Base-by-base conservation (phyloP, 257 asterid genomes). In the Lithospermum erythrorhizon region DNA sequence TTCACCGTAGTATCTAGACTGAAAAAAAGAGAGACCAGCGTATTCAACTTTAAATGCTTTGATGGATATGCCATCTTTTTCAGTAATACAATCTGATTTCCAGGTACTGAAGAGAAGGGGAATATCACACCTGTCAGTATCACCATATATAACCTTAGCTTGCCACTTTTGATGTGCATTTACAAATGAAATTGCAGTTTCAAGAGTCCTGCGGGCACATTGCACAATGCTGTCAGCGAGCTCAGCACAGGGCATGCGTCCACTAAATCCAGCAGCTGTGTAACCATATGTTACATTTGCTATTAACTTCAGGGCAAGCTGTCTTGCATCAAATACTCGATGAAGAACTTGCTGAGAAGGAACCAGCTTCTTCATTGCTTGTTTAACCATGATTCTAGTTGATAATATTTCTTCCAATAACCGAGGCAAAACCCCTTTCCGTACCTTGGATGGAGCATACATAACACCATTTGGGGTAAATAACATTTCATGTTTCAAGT, bases 161-260 rank as follows among this genome's bases (percentile, higher is more conserved):
- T 86, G 79, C 96, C 98, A 91, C 57, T 79, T 83, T 20, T 75
- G 81, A 74, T 74, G 80, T 67, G 85, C 78, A 75, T 79, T 91
- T 21, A 91, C 88, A 23, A 83, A 91, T 60, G 90, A 82, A 67
- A 91, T 88, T 58, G 98, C 95, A 61, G 75, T 76, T 76, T 91
- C 98, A 68, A 91, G 78, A 8, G 98, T 88, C 74, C 90, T 86
- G 54, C 98, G 96, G 65, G 79, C 98, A 79, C 98, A 91, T 71
- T 91, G 96, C 55, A 91, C 98, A 65, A 91, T 91, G 77, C 98
- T 88, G 71, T 91, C 98, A 57, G 98, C 98, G 52, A 91, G 95
- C 77, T 88, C 98, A 63, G 95, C 95, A 70, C 98, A 91, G 57
- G 98, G 98, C 98, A 91, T 91, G 61, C 98, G 96, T 49, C 98